A percentile compares a stretch with the other conserved stretches of the same genome.
Conservation (phyloP, 306 rosid genomes). For the Delonix regia region DNA sequence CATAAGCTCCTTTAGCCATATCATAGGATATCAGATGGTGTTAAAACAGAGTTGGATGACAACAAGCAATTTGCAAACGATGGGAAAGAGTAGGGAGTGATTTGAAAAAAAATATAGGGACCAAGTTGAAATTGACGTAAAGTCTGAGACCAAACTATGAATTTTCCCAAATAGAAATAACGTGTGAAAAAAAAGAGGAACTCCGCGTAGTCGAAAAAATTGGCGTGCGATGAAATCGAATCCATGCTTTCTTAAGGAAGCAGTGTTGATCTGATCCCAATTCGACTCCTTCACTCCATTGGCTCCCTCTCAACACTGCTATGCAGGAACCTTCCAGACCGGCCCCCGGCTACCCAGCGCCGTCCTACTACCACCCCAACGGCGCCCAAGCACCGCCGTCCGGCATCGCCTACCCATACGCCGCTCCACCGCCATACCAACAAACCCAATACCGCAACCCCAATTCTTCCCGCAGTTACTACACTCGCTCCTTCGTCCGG, state of each 20-base stretch:
- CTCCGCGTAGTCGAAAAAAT: background rate
- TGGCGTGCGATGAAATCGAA: background rate
- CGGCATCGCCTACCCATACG: conserved; percentile 53
- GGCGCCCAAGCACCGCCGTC: conserved; percentile 37
- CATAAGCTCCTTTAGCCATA: too few species aligned
- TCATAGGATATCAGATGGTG: too few species aligned
- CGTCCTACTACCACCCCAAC: conserved; percentile 23
- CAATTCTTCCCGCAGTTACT: conserved; percentile 18
- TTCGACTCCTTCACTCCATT: background rate
- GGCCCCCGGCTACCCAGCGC: conserved; percentile 82
- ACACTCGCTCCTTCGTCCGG: conserved; percentile 57
- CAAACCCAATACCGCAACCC: conserved; percentile 45
- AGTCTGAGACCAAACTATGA: too few species aligned
- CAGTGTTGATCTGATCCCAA: background rate
- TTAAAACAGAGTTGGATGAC: too few species aligned
- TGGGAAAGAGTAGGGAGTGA: too few species aligned
- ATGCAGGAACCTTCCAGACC: conserved; percentile 72
- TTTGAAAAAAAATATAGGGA: background rate
- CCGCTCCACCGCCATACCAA: conserved; percentile 40
- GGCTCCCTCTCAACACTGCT: background rate
- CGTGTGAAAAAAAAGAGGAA: background rate
- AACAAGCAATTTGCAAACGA: too few species aligned
- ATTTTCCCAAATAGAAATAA: too few species aligned
- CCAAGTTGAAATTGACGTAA: too few species aligned
- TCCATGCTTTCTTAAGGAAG: background rate